Conservation (phyloP, 257 asterid genomes). For the Primulina huaijiensis region DNA sequence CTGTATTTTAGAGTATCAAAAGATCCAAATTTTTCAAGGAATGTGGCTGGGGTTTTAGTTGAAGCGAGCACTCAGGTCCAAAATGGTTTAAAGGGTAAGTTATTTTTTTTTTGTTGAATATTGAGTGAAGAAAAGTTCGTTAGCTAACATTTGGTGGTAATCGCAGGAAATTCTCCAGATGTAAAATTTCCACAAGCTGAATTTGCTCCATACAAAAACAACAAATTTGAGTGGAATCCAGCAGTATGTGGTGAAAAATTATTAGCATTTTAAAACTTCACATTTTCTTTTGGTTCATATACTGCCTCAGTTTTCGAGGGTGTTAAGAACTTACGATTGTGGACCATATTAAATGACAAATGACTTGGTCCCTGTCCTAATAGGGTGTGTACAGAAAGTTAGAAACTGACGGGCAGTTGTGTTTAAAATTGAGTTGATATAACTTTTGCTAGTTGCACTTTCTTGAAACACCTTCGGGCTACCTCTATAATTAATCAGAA, state of each 20-base stretch:
- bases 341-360: neutral
- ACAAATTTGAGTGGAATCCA: constrained; percentile 87
- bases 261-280: constrained; percentile 7
- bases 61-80: constrained; percentile 56
- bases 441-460: neutral
- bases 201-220: constrained; percentile 72
- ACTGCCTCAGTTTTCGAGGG: constrained; percentile 4
- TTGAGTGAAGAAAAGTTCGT: constrained; percentile 6
- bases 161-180: constrained; percentile 92
- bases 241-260: constrained; percentile 50
- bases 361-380: neutral
- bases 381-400: neutral
- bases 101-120: constrained; percentile 18
- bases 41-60: constrained; percentile 86
- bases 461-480: constrained; percentile 5
- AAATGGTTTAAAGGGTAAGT: constrained; percentile 54
- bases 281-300: constrained; percentile 17
- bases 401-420: neutral
- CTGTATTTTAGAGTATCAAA: constrained; percentile 51
- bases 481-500: constrained; percentile 3
- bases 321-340: neutral
- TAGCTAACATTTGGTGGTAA: constrained; percentile 20
- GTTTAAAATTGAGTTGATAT: neutral
- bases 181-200: constrained; percentile 85
- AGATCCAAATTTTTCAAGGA: constrained; percentile 57